Evolutionary conservation across 2,329 filamentous ascomycete species (phyloP).

Genomic region (Curvularia sp.): DNA sequence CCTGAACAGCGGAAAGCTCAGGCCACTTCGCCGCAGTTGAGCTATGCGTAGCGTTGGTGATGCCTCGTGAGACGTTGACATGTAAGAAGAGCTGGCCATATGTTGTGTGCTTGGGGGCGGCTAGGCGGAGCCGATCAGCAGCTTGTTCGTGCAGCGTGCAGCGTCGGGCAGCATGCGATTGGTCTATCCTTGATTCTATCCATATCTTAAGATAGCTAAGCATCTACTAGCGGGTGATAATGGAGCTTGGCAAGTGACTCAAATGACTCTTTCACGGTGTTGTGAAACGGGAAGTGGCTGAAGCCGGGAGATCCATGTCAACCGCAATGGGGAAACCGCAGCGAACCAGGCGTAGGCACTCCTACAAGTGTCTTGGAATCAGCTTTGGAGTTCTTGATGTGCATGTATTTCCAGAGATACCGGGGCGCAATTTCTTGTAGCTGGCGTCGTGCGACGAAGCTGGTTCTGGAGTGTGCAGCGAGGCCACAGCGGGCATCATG

Average conservation of each 20-base stretch:
- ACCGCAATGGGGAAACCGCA: constrained; percentile 1
- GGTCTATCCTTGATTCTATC: background rate
- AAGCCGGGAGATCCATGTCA: constrained; percentile 17
- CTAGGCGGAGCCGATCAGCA: background rate
- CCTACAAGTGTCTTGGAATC: too few relatives aligned
- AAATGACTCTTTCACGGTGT: constrained; percentile 23
- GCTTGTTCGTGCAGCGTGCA: background rate
- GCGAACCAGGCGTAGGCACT: background rate
- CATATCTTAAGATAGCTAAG: constrained; percentile 25
- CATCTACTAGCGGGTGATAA: constrained; percentile 25
- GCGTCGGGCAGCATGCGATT: background rate
- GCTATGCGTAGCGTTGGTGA: constrained; percentile 14
- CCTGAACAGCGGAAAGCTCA: background rate
- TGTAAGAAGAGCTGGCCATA: constrained; percentile 8
- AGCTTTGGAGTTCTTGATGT: background rate
- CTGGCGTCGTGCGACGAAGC: background rate
- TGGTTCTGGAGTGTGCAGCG: background rate
- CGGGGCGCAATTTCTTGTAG: background rate
- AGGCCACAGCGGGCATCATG: background rate
- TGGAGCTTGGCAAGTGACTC: constrained; percentile 38
- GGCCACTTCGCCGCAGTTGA: constrained; percentile 5
- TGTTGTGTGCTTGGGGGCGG: background rate
- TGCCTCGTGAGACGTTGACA: constrained; percentile 23
- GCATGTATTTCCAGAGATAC: background rate
- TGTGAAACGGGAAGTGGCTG: constrained; percentile 34